Conservation (phyloP, 495 filamentous ascomycete genomes). For the Aspergillus cavernicola region DNA sequence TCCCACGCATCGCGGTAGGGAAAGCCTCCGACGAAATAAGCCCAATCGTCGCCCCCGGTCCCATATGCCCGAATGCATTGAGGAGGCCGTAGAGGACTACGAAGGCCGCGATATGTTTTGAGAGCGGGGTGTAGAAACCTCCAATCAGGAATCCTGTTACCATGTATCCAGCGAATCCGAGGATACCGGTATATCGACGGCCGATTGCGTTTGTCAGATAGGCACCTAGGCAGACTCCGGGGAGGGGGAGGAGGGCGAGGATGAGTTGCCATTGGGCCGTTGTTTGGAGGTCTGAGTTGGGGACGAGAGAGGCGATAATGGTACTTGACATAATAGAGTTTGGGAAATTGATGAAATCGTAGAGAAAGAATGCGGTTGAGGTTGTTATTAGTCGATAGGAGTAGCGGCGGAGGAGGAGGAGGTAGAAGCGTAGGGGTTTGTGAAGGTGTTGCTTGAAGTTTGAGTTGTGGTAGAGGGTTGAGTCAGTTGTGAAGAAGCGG, state of each 20-base stretch:
- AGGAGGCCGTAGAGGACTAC: slow-evolving; percentile 36
- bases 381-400: slow-evolving; percentile 28
- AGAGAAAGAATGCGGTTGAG: slow-evolving; percentile 33
- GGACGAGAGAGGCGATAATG: slow-evolving; percentile 36
- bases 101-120: slow-evolving; percentile 31
- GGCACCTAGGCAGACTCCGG: slow-evolving; percentile 32
- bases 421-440: slow-evolving; percentile 21
- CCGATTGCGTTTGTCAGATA: slow-evolving; percentile 34
- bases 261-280: slow-evolving; percentile 38
- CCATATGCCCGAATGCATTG: slow-evolving; percentile 36
- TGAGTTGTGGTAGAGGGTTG: slow-evolving; percentile 29
- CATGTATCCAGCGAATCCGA: slow-evolving; percentile 31
- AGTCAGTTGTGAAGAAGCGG: slow-evolving; percentile 33
- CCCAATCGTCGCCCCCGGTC: slow-evolving; percentile 33
- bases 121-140: slow-evolving; percentile 25
- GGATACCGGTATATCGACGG: slow-evolving; percentile 29
- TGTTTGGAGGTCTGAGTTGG: slow-evolving; percentile 27
- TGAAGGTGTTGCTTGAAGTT: slow-evolving; percentile 23
- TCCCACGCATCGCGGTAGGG: slow-evolving; percentile 34
- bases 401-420: slow-evolving; percentile 27
- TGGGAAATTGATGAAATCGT: slow-evolving; percentile 37
- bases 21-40: slow-evolving; percentile 33
- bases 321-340: slow-evolving; percentile 39
- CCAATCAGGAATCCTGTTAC: slow-evolving; percentile 36
- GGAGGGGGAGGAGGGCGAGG: slow-evolving; percentile 31